phyloP scores from a whole-genome alignment of 2,329 filamentous ascomycete species.

The Tolypocladium tropicale region DNA sequence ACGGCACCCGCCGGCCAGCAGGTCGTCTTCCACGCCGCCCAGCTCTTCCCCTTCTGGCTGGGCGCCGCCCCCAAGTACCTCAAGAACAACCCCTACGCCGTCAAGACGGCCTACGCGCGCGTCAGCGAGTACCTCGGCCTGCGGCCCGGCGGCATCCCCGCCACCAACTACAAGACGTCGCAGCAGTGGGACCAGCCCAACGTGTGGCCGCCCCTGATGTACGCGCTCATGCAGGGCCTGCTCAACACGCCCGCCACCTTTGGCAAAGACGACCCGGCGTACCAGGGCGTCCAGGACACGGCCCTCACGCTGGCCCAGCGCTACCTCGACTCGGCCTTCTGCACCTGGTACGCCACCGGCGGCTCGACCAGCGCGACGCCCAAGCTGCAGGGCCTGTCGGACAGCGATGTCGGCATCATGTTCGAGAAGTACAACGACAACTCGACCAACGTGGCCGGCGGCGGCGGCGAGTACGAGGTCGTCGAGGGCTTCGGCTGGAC shows the following conservation, averaged over 20 bases:
- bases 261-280: conserved; percentile 41
- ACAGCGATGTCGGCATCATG: conserved; percentile 45
- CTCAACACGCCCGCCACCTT: conserved; percentile 49
- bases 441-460: conserved; percentile 48
- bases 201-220: conserved; percentile 59
- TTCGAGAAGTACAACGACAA: conserved; percentile 61
- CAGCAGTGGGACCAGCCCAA: conserved; percentile 64
- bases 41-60: conserved; percentile 62
- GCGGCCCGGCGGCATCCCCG: conserved; percentile 46
- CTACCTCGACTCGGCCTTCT: conserved; percentile 58
- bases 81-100: conserved; percentile 46
- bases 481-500: conserved; percentile 64
- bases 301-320: conserved; percentile 51
- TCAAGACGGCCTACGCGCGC: conserved; percentile 42
- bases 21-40: conserved; percentile 45
- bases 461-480: conserved; percentile 59
- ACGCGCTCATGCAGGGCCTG: conserved; percentile 52
- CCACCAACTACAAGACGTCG: conserved; percentile 49
- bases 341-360: conserved; percentile 59
- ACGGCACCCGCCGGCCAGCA: conserved; percentile 42
- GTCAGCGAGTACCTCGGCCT: conserved; percentile 41
- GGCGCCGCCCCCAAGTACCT: conserved; percentile 49
- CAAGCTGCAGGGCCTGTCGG: conserved; percentile 34
- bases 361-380: conserved; percentile 45
- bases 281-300: conserved; percentile 41